Conservation (phyloP, 768 basidiomycete genomes). For the Nidula microcarpa region DNA sequence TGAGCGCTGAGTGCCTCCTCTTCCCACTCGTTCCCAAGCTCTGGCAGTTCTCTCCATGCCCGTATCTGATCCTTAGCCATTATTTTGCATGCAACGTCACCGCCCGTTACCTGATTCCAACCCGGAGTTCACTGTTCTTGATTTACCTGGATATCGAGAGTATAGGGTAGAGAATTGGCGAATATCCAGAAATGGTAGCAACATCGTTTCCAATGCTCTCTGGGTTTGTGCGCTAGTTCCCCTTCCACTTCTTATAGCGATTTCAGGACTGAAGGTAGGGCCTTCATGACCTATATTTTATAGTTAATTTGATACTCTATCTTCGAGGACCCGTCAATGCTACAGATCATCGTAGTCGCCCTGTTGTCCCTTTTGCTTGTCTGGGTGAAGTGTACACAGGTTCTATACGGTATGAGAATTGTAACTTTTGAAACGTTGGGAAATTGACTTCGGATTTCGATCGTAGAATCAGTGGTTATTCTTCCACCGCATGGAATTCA, state of each 20-base stretch:
- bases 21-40: too few species aligned
- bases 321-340: too few species aligned
- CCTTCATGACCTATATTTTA: too few species aligned
- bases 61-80: background rate
- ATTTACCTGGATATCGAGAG: constrained; percentile 48
- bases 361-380: background rate
- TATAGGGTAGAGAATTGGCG: constrained; percentile 58
- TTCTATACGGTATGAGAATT: constrained; percentile 10
- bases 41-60: background rate
- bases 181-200: constrained; percentile 32
- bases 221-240: constrained; percentile 31
- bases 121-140: constrained; percentile 51
- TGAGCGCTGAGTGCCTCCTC: too few species aligned
- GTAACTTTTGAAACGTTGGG: background rate
- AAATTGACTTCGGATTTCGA: too few species aligned
- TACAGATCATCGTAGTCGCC: too few species aligned
- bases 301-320: too few species aligned
- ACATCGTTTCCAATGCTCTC: constrained; percentile 21
- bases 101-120: constrained; percentile 26
- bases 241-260: constrained; percentile 21
- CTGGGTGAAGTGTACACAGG: constrained; percentile 3
- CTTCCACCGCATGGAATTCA: constrained; percentile 71
- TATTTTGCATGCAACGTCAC: constrained; percentile 11
- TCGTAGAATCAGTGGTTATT: constrained; percentile 65
- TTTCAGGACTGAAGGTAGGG: constrained; percentile 27